Conservation (phyloP, 441 rosid genomes). For the Caryocar brasiliense region DNA sequence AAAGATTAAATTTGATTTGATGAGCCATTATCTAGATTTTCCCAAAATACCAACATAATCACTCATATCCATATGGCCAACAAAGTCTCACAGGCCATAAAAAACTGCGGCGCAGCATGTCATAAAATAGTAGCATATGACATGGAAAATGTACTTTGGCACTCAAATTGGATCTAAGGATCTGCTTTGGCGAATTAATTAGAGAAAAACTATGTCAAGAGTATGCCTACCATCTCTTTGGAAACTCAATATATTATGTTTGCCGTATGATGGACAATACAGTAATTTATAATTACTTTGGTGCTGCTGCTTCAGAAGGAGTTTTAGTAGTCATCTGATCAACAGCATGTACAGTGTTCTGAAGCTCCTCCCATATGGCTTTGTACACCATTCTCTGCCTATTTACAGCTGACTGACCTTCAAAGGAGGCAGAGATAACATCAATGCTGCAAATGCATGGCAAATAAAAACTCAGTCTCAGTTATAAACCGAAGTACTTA, state of each 20-base stretch:
- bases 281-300: constrained; percentile 18
- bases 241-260: not conserved
- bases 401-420: constrained; percentile 79
- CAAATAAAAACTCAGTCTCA: not conserved
- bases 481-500: not conserved
- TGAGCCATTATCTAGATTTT: no score
- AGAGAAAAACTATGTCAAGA: not conserved
- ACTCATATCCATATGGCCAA: no score
- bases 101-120: no score
- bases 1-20: no score
- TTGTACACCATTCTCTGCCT: constrained; percentile 97
- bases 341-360: constrained; percentile 84
- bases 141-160: no score
- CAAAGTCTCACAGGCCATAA: no score
- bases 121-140: no score
- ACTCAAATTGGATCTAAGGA: no score
- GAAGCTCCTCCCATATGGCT: constrained; percentile 98
- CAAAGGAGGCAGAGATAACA: constrained; percentile 69
- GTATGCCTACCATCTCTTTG: no score
- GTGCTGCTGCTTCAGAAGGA: constrained; percentile 53
- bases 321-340: constrained; percentile 89
- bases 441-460: constrained; percentile 53
- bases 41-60: no score
- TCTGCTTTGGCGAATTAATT: no score
- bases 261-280: not conserved